phyloP scores from a whole-genome alignment of 163 green algal genomes.

The Scenedesmus sp. region DNA sequence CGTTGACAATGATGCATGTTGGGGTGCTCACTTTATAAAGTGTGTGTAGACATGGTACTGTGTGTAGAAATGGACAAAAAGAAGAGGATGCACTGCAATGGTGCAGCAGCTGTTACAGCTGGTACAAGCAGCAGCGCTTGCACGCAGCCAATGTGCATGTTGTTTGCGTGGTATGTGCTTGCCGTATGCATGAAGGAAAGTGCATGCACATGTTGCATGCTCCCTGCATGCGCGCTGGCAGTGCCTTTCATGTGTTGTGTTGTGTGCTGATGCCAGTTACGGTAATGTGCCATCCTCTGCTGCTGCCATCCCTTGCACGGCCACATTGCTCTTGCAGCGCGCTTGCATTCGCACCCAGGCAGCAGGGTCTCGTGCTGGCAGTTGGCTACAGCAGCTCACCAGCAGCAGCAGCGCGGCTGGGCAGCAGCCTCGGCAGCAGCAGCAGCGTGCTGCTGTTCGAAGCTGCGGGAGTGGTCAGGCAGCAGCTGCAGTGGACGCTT shows the following conservation, averaged over 20 bases:
- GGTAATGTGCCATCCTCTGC: not conserved
- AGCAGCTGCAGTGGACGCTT: constrained; percentile 49
- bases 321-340: constrained; percentile 38
- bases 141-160: not conserved
- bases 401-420: constrained; percentile 10
- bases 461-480: constrained; percentile 47
- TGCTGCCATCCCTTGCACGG: not conserved
- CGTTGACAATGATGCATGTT: no score
- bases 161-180: not conserved
- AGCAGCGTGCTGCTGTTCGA: constrained; percentile 57
- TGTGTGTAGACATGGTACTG: not conserved
- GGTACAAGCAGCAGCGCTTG: not conserved
- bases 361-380: constrained; percentile 60
- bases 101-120: no score
- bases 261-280: not conserved
- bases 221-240: not conserved
- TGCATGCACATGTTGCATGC: not conserved
- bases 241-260: not conserved
- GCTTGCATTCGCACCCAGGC: constrained; percentile 60
- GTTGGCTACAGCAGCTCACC: constrained; percentile 10
- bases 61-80: not conserved
- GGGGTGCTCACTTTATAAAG: not conserved
- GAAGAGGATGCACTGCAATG: no score
- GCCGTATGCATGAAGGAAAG: not conserved
- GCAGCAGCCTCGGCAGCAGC: not conserved